Evolutionary conservation across 1,284 basidiomycete species (phyloP).

Genomic region (Melampsora abietis-canadensis): DNA sequence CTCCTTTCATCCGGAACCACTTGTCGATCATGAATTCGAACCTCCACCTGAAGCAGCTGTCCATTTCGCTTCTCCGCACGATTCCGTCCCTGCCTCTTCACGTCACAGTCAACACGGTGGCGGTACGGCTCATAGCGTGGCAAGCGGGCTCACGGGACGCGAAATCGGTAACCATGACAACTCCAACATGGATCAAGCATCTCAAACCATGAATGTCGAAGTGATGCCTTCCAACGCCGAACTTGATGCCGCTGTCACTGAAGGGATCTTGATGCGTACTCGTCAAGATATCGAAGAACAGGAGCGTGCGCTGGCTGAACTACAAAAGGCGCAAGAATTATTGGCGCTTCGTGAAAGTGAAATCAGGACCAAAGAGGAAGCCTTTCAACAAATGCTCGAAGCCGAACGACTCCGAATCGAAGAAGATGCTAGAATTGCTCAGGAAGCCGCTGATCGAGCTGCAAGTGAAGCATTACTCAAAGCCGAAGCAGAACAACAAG

Average conservation of each 20-base stretch:
- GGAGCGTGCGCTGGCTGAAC: not conserved
- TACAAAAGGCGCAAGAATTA: slow-evolving; percentile 23
- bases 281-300: slow-evolving; percentile 18
- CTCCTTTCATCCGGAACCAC: not conserved
- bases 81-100: not conserved
- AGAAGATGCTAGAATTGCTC: slow-evolving; percentile 7
- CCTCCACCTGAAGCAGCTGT: not conserved
- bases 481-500: slow-evolving; percentile 6
- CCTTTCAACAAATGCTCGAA: not conserved
- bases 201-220: not conserved
- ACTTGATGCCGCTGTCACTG: slow-evolving; percentile 12
- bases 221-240: not conserved
- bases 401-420: not conserved
- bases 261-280: slow-evolving; percentile 3
- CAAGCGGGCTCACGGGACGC: not conserved
- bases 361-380: slow-evolving; percentile 3
- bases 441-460: slow-evolving; percentile 9
- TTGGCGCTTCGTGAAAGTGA: slow-evolving; percentile 16
- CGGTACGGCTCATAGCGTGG: not conserved
- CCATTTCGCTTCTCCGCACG: slow-evolving; percentile 6
- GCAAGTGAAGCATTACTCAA: slow-evolving; percentile 5
- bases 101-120: slow-evolving; percentile 6
- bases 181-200: not conserved
- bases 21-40: slow-evolving; percentile 6
- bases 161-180: not conserved